Evolutionary conservation across 331 rosid genomes (phyloP).

Genomic region (Saraca asoca): DNA sequence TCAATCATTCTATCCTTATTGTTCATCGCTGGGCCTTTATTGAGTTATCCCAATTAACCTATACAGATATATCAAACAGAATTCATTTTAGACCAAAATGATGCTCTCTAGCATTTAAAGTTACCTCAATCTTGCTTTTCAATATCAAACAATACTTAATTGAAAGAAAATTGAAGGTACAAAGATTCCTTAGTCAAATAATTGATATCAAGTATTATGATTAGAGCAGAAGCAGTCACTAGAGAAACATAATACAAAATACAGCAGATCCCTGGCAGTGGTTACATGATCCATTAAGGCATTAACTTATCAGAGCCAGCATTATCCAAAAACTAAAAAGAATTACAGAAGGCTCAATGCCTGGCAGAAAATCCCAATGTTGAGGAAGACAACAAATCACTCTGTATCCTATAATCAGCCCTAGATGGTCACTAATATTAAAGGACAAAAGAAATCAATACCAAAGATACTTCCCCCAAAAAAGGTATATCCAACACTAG

Average conservation of each 20-base stretch:
- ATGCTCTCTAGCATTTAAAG: neutral
- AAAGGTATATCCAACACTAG: too few relatives aligned
- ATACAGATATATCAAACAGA: neutral
- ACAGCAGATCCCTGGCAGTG: neutral
- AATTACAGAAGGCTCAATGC: neutral
- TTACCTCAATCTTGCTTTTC: neutral
- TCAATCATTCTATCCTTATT: conserved; percentile 33
- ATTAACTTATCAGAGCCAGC: neutral
- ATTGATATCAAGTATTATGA: neutral
- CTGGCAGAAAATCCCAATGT: neutral
- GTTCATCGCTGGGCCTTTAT: conserved; percentile 16
- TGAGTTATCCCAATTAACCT: conserved; percentile 43
- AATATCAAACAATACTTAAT: neutral
- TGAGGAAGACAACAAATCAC: neutral
- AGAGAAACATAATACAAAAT: neutral
- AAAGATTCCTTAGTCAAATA: neutral
- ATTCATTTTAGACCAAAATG: conserved; percentile 13
- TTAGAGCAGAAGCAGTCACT: neutral
- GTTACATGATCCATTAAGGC: neutral
- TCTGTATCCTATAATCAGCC: neutral
- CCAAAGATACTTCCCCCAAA: neutral
- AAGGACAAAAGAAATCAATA: neutral
- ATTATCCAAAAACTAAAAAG: neutral
- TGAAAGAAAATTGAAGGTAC: neutral
- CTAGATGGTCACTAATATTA: too few relatives aligned